phyloP scores from a whole-genome alignment of 2,329 filamentous ascomycete genomes.

The Dactylellina sp. region DNA sequence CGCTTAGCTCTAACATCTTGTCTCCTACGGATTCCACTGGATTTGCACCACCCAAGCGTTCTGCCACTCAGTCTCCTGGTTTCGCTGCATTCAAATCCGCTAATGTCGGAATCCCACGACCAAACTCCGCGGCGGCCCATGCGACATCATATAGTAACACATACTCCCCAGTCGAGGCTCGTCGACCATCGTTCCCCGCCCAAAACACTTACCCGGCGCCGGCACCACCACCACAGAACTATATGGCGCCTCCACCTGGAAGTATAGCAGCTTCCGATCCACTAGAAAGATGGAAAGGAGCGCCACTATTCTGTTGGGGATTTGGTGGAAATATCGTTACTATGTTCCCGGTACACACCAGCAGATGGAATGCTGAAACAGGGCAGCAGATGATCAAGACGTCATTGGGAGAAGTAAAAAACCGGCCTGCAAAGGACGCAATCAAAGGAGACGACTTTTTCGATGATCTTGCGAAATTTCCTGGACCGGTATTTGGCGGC shows the following conservation, averaged over 20 bases:
- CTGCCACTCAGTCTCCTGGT: constrained; percentile 74
- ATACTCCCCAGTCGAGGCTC: constrained; percentile 62
- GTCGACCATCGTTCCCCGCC: constrained; percentile 37
- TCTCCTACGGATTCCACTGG: constrained; percentile 60
- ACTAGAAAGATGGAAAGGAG: constrained; percentile 89
- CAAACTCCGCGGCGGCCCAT: constrained; percentile 68
- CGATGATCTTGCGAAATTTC: constrained; percentile 74
- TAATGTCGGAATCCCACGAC: constrained; percentile 66
- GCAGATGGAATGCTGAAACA: constrained; percentile 58
- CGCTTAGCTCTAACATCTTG: constrained; percentile 54
- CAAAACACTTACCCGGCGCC: constrained; percentile 38
- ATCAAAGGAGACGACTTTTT: constrained; percentile 78
- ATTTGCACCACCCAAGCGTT: constrained; percentile 71
- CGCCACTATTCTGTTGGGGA: constrained; percentile 87
- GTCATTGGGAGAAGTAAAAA: constrained; percentile 81
- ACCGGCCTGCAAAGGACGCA: constrained; percentile 80
- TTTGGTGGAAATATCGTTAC: constrained; percentile 84
- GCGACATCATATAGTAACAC: constrained; percentile 63
- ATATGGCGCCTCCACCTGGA: constrained; percentile 69
- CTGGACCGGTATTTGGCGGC: constrained; percentile 75
- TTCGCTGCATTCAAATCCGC: constrained; percentile 58
- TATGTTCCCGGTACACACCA: constrained; percentile 74
- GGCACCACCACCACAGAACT: constrained; percentile 67
- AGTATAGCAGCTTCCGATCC: constrained; percentile 73
- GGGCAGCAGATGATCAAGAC: constrained; percentile 72